Percentiles rank a stretch among this genome's conserved stretches.
These are phyloP conservation scores for Solanum virginianum DNA, from an alignment of 257 asterid genomes.

Conservation along the genomic window DNA sequence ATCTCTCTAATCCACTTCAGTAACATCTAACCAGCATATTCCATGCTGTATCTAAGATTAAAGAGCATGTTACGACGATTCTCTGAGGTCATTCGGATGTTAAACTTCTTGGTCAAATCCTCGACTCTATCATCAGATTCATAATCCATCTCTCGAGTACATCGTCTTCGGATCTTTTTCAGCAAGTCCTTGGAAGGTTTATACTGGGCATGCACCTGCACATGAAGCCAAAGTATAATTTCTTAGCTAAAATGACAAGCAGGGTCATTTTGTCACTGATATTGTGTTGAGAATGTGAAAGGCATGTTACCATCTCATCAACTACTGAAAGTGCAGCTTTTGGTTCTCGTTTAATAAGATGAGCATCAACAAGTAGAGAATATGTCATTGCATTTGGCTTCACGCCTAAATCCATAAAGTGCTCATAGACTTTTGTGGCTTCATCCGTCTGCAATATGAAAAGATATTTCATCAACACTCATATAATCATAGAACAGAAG, in stretches of 20 bases:
- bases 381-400: constrained; percentile 66
- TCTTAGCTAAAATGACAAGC: not conserved
- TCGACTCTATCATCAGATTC: constrained; percentile 42
- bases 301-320: constrained; percentile 60
- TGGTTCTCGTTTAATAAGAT: constrained; percentile 59
- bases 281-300: not conserved
- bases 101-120: constrained; percentile 30
- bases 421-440: constrained; percentile 77
- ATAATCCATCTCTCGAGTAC: constrained; percentile 69
- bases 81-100: constrained; percentile 43
- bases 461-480: not conserved
- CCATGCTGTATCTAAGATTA: constrained; percentile 30
- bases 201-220: constrained; percentile 54
- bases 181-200: constrained; percentile 61
- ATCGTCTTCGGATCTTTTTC: constrained; percentile 72
- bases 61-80: constrained; percentile 50
- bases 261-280: not conserved
- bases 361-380: constrained; percentile 67
- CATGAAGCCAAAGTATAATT: not conserved
- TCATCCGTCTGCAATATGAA: constrained; percentile 74
- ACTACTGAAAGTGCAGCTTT: constrained; percentile 60
- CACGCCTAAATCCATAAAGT: constrained; percentile 53
- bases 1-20: not conserved
- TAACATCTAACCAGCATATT: not conserved
- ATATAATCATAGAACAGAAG: not conserved